phyloP scores from a whole-genome alignment of 2,329 filamentous ascomycete genomes.

The Blastomyces parvus region DNA sequence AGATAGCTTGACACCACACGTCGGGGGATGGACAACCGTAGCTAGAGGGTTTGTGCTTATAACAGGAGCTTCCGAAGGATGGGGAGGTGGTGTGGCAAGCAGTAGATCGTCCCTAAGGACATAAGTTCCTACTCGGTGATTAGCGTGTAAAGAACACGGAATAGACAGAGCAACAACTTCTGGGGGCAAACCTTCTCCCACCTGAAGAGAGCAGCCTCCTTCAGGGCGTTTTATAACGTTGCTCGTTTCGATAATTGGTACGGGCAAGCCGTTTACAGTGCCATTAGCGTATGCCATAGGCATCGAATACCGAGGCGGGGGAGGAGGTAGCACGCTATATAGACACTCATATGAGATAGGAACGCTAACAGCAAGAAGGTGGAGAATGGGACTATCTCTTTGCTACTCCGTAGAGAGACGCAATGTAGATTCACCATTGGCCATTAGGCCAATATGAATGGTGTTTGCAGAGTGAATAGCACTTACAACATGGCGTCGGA shows the following conservation, averaged over 20 bases:
- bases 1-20: conserved; percentile 73
- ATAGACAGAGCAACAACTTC: not conserved
- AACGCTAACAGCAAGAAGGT: conserved; percentile 3
- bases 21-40: conserved; percentile 74
- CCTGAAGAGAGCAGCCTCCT: conserved; percentile 80
- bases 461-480: not conserved
- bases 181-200: conserved; percentile 66
- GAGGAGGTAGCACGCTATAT: conserved; percentile 69
- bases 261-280: conserved; percentile 56
- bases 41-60: conserved; percentile 84
- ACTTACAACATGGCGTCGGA: conserved; percentile 21
- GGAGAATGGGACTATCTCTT: not conserved
- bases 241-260: conserved; percentile 83
- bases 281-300: conserved; percentile 63
- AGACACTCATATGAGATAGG: conserved; percentile 24
- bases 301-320: conserved; percentile 73
- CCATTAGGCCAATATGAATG: not conserved
- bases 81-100: conserved; percentile 86
- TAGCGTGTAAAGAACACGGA: not conserved
- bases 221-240: conserved; percentile 74
- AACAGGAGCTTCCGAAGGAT: conserved; percentile 84
- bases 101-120: conserved; percentile 81
- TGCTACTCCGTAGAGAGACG: not conserved
- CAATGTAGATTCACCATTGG: not conserved
- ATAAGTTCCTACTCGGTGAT: conserved; percentile 61